Evolutionary conservation across 768 basidiomycete genomes (phyloP).

Genomic region (Royoungia palumana): DNA sequence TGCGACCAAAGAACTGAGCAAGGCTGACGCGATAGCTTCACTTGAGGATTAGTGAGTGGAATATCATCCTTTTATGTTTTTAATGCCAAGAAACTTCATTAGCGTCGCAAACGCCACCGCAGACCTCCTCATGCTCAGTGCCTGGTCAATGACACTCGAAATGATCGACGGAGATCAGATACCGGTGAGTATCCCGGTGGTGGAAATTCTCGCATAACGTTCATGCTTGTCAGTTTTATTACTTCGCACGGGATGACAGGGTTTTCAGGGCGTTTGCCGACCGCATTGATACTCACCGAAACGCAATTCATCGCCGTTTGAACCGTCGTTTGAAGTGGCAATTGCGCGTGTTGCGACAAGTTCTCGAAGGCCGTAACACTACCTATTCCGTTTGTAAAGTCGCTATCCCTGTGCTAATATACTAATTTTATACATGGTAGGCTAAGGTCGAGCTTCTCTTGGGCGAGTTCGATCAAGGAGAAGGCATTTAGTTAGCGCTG

Average conservation of each 20-base stretch:
- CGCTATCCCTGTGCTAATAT: neutral
- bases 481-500: conserved; percentile 39
- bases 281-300: conserved; percentile 37
- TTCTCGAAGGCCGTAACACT: conserved; percentile 62
- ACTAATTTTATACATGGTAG: conserved; percentile 31
- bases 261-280: conserved; percentile 67
- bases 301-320: conserved; percentile 45
- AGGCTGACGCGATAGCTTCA: conserved; percentile 71
- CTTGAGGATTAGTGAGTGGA: conserved; percentile 86
- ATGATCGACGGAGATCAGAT: conserved; percentile 60
- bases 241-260: conserved; percentile 91
- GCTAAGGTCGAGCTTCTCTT: conserved; percentile 62
- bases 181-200: conserved; percentile 51
- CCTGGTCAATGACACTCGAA: conserved; percentile 68
- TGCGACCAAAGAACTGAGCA: conserved; percentile 81
- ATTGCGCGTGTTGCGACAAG: conserved; percentile 55
- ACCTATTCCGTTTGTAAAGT: conserved; percentile 57
- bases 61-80: neutral
- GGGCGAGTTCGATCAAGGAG: conserved; percentile 62
- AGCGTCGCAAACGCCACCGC: conserved; percentile 88
- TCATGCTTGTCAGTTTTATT: conserved; percentile 53
- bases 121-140: conserved; percentile 78
- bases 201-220: neutral
- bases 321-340: conserved; percentile 69
- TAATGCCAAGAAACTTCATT: neutral